Base-by-base conservation (phyloP, 345 rosid species). In the Erodium maritimum region DNA sequence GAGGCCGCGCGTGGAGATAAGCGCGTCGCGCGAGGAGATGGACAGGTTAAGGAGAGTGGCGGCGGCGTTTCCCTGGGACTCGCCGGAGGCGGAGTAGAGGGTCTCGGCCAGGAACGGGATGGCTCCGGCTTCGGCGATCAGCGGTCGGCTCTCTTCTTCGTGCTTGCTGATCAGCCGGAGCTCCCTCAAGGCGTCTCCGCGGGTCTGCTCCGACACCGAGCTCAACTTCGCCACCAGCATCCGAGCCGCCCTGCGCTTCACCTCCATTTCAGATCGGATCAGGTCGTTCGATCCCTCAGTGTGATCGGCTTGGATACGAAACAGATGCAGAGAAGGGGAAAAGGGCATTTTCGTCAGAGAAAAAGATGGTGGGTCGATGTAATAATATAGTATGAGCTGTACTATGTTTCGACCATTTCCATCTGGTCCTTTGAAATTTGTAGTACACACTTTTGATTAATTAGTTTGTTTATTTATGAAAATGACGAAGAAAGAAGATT, bases 1-100 rank as follows among this genome's bases (percentile, higher is more conserved):
- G 59, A 91, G 73, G 48, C 96, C 93, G 55, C 83, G 85, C 17
- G 96, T 80, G 59, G 96, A 82, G 84, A 91, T 86, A 29, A 88
- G 79, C 1, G 86, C 23, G 23, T 77, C 85, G 25, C 86, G 85
- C 4, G 85, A 72, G 21, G 84, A 61, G 69, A 91, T 88, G 2
- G 98, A 88, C 54, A 91, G 71, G 65, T 91, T 91, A 16, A 88
- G 76, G 54, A 91, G 95, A 13, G 96, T 77, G 1, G 90, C 89
- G 61, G 98, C 79, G 58, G 98, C 95, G 81, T 88, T 86, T n/a
- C 86, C 98, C 19, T 91, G 96, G 5, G 68, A 55, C 0, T 73
- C 76, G 48, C 77, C 77, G 0, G 90, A 75, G 8, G 87, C 63
- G 0, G 93, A 84, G 69, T 88, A 91, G 9, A 88, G 96, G 16